Percentiles rank a stretch among this genome's conserved stretches.
Conservation (phyloP, 2,329 filamentous ascomycete genomes). For the Penicillium sp. region DNA sequence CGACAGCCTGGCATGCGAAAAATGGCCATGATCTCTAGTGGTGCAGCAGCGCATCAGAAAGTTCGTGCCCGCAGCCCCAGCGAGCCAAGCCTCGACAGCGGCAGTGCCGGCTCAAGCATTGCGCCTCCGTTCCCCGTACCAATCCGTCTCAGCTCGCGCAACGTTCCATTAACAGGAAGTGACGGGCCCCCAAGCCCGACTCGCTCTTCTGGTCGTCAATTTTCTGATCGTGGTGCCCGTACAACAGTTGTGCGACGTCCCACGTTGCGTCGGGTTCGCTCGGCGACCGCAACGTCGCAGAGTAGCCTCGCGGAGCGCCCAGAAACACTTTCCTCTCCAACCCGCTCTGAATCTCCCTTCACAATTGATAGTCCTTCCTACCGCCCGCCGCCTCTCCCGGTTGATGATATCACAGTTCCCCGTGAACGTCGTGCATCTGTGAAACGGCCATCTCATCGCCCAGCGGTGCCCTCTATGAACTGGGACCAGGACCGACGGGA, state of each 20-base stretch:
- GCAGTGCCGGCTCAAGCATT: conserved; percentile 36
- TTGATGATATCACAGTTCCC: conserved; percentile 66
- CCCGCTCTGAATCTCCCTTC: conserved; percentile 67
- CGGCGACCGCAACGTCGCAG: conserved; percentile 70
- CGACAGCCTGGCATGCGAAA: conserved; percentile 68
- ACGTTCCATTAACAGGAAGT: conserved; percentile 66
- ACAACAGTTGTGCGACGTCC: conserved; percentile 58
- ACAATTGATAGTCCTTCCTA: conserved; percentile 63
- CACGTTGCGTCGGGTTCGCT: conserved; percentile 78
- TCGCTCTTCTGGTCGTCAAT: conserved; percentile 56
- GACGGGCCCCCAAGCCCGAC: conserved; percentile 80
- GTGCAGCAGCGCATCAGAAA: conserved; percentile 69
- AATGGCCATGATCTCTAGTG: conserved; percentile 76
- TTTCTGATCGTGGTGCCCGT: conserved; percentile 56
- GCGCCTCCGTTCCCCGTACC: conserved; percentile 89
- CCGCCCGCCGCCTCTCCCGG: conserved; percentile 69
- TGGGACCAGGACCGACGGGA: conserved; percentile 41
- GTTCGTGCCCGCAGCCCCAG: conserved; percentile 55
- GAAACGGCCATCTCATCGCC: conserved; percentile 24
- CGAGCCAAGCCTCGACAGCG: conserved; percentile 44
- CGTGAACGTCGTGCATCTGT: conserved; percentile 31
- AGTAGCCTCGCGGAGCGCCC: conserved; percentile 47
- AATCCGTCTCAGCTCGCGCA: conserved; percentile 80
- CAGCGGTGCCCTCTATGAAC: conserved; percentile 24
- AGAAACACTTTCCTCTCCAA: conserved; percentile 49